These are phyloP conservation scores for Hyphopichia buzzinii DNA, from an alignment of 1,139 yeast genomes.

Conservation along the genomic window DNA sequence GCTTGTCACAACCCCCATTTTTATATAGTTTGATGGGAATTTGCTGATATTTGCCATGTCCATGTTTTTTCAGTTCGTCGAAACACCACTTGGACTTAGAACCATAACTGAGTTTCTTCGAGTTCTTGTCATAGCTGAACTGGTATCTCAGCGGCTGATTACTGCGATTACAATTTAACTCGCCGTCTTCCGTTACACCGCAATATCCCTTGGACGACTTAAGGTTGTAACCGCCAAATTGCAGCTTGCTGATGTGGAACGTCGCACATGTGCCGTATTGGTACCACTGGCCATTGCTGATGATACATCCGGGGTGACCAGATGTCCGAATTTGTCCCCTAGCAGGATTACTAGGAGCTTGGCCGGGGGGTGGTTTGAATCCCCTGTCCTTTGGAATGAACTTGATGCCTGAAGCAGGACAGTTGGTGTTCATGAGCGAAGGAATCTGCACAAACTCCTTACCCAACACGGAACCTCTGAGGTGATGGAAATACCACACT, in stretches of 20 bases:
- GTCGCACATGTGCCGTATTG: constrained; percentile 84
- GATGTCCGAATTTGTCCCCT: constrained; percentile 49
- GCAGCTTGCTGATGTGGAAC: constrained; percentile 49
- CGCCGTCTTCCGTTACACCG: constrained; percentile 42
- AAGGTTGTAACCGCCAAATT: constrained; percentile 70
- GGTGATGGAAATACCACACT: constrained; percentile 85
- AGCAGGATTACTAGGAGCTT: constrained; percentile 29
- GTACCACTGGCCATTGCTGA: constrained; percentile 84
- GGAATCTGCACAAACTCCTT: constrained; percentile 70
- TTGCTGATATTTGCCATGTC: constrained; percentile 25
- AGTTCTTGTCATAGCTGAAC: constrained; percentile 48
- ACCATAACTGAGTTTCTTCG: constrained; percentile 56
- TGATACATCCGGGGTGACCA: constrained; percentile 70
- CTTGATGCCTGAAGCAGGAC: constrained; percentile 70
- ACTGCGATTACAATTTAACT: constrained; percentile 32
- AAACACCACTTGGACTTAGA: constrained; percentile 64
- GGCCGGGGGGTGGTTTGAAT: constrained; percentile 26
- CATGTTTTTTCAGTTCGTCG: constrained; percentile 33
- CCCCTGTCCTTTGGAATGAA: constrained; percentile 68
- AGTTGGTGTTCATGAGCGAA: constrained; percentile 52
- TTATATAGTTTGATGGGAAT: constrained; percentile 19
- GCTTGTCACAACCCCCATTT: constrained; percentile 17
- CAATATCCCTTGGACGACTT: constrained; percentile 74
- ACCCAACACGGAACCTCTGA: constrained; percentile 68
- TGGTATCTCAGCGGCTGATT: constrained; percentile 43